A percentile compares a stretch with the other conserved stretches of the same genome.
phyloP scores from a whole-genome alignment of 2,329 filamentous ascomycete species.

The Penicillium griseofulvum region DNA sequence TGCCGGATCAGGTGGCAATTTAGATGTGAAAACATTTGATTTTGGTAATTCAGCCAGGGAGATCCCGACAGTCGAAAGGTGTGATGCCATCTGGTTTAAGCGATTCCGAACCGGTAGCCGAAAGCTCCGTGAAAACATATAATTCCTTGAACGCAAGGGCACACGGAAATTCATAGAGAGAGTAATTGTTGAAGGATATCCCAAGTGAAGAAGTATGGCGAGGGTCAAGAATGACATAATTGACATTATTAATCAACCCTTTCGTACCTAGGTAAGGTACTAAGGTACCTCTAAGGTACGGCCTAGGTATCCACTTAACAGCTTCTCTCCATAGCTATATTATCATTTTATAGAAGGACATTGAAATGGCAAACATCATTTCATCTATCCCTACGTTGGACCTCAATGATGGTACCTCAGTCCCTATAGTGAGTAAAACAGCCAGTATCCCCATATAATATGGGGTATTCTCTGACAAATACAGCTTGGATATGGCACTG shows the following conservation, averaged over 20 bases:
- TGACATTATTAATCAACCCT: slow-evolving; percentile 18
- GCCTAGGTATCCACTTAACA: not conserved
- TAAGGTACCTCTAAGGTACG: not conserved
- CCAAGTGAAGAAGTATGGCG: not conserved
- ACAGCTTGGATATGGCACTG: slow-evolving; percentile 61
- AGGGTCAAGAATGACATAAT: slow-evolving; percentile 17
- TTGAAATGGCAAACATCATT: slow-evolving; percentile 7
- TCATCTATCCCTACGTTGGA: slow-evolving; percentile 46
- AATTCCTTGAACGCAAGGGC: slow-evolving; percentile 6
- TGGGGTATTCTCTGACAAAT: not conserved
- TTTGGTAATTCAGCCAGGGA: slow-evolving; percentile 57
- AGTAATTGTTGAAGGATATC: not conserved
- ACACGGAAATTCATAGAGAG: slow-evolving; percentile 6
- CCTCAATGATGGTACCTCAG: slow-evolving; percentile 56
- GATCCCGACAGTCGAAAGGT: slow-evolving; percentile 36
- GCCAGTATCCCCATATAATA: not conserved
- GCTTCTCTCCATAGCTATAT: not conserved
- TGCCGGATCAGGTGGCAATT: slow-evolving; percentile 70
- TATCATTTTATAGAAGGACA: no score
- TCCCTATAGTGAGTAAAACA: slow-evolving; percentile 52
- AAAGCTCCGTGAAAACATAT: slow-evolving; percentile 25
- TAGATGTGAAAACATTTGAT: slow-evolving; percentile 62
- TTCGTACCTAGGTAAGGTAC: no score
- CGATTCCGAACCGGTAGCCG: slow-evolving; percentile 24
- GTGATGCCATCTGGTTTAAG: slow-evolving; percentile 47